Evolutionary conservation across 2,329 filamentous ascomycete species (phyloP), one percentile per base, ranked within the genome.

Genomic region (Tolypocladium amazonense): DNA sequence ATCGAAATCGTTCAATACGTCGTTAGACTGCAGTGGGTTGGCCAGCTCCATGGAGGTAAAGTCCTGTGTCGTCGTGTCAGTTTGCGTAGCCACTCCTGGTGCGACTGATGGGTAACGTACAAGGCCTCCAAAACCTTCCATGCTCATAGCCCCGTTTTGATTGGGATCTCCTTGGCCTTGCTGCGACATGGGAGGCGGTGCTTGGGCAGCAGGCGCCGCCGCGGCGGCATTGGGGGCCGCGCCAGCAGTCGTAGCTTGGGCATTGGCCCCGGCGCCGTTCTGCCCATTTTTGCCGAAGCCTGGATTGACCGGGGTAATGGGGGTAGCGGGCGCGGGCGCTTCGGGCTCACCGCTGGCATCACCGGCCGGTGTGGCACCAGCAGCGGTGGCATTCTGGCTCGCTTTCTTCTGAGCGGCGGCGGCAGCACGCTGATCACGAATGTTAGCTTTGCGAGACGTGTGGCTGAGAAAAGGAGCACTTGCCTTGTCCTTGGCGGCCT

Each of bases 401-500:
- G 76, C 84, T 77, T 79, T 89, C 80, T 85, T 91, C 77, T 81
- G 76, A 25, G 79, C 81, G 60, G 76, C 81, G 71, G 76, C 77
- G 78, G 76, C 81, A 71, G 76, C 77, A 78, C 79, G 77, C 71
- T 71, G 61, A 53, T 75, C 43, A 25, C 41, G 63, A 55, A 63
- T 61, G 63, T 68, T 59, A 65, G 63, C 27, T 30, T 30, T n/a
- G 23, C 20, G 41, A 30, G 23, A 20, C 15, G 15, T 39, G 15
- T 25, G 45, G 33, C 14, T 12, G 12, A 18, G 47, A 2, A n/a
- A 9, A 27, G 4, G 50, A 47, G 37, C 35, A 68, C 77, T 76
- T 81, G 89, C 88, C 85, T 90, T 90, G 60, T 75, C 78, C 73
- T 87, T 88, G 6, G 82, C 77, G 62, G 78, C 81, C 73, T 87